Evolutionary conservation across 2,329 filamentous ascomycete genomes (phyloP).

Genomic region (Colletotrichum coccodes): DNA sequence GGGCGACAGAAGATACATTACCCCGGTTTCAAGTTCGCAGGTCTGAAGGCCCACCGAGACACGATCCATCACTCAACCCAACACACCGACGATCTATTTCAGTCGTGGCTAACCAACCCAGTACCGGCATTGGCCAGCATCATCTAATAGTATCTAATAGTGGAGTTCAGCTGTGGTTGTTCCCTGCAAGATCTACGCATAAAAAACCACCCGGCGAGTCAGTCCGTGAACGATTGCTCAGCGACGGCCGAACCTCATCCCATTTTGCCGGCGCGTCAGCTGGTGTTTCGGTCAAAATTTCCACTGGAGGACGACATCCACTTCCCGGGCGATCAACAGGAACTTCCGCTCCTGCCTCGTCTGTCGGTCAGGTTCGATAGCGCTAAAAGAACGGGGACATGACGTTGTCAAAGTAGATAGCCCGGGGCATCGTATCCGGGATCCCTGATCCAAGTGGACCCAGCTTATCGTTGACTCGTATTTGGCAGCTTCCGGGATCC

Average conservation of each 20-base stretch:
- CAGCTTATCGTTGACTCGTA: slow-evolving; percentile 26
- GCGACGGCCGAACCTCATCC: neutral
- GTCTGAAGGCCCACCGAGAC: neutral
- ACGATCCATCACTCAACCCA: neutral
- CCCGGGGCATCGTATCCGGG: slow-evolving; percentile 3
- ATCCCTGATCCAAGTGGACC: slow-evolving; percentile 19
- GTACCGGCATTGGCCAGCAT: neutral
- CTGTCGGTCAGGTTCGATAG: neutral
- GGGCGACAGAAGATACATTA: neutral
- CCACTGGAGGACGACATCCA: neutral
- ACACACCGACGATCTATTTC: slow-evolving; percentile 14
- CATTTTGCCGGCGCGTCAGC: neutral
- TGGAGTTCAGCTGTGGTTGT: neutral
- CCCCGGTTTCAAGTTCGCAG: neutral
- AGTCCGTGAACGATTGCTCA: neutral
- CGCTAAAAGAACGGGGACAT: slow-evolving; percentile 20
- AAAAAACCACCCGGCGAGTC: neutral
- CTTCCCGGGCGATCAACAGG: slow-evolving; percentile 13
- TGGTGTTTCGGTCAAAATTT: neutral
- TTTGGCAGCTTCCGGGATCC: slow-evolving; percentile 10
- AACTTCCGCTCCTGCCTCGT: neutral
- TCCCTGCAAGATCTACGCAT: neutral
- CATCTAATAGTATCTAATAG: neutral
- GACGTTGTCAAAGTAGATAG: slow-evolving; percentile 16
- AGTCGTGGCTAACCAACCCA: neutral